Percentiles rank a stretch among this genome's conserved stretches.
phyloP scores from a whole-genome alignment of 1,284 basidiomycete genomes.

The Mycena sp. region DNA sequence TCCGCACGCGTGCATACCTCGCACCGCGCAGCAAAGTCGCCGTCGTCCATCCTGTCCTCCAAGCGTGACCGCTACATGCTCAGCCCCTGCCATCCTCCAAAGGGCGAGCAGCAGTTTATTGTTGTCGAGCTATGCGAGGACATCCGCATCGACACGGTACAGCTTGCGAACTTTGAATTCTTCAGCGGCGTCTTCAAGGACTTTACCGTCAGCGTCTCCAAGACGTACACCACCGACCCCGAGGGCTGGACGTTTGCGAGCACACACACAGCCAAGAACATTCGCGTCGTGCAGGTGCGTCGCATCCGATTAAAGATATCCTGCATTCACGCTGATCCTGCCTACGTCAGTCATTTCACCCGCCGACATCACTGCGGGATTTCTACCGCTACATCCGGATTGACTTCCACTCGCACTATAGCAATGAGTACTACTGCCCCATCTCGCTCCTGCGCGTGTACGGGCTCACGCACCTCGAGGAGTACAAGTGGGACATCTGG shows the following conservation, averaged over 20 bases:
- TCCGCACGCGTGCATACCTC: conserved; percentile 91
- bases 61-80: conserved; percentile 98
- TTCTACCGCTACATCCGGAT: conserved; percentile 96
- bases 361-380: conserved; percentile 70
- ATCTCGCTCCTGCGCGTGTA: conserved; percentile 94
- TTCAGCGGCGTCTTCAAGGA: conserved; percentile 98
- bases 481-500: conserved; percentile 93
- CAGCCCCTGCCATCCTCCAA: conserved; percentile 77
- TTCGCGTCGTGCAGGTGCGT: conserved; percentile 89
- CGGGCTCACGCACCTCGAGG: conserved; percentile 96
- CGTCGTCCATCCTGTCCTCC: conserved; percentile 86
- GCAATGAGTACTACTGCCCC: conserved; percentile 96
- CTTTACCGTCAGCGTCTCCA: conserved; percentile 87
- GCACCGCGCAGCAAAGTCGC: conserved; percentile 86
- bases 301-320: neutral
- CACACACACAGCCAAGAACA: conserved; percentile 87
- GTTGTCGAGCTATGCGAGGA: conserved; percentile 98
- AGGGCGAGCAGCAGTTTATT: conserved; percentile 78
- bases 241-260: conserved; percentile 80
- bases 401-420: conserved; percentile 95
- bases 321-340: neutral
- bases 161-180: conserved; percentile 97
- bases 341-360: conserved; percentile 74
- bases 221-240: conserved; percentile 70
- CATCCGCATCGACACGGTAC: conserved; percentile 94